Percentiles rank a stretch among this genome's conserved stretches.
Evolutionary conservation across 2,329 filamentous ascomycete genomes (phyloP).

Genomic region (Fusarium sp.): DNA sequence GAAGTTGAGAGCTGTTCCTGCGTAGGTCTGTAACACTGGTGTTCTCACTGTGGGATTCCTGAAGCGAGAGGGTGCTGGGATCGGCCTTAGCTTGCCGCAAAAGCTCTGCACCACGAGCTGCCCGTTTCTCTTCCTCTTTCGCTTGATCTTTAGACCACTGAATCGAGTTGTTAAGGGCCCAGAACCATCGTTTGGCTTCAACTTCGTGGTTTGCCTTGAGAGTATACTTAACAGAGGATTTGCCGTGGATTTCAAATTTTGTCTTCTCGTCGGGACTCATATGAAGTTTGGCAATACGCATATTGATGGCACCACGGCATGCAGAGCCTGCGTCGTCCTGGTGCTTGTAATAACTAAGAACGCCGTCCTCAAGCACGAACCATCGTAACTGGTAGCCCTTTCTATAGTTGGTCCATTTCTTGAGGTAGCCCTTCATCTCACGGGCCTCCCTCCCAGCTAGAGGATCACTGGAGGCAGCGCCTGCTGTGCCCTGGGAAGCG

Average conservation of each 20-base stretch:
- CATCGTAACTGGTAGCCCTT: slow-evolving; percentile 96
- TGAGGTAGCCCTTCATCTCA: slow-evolving; percentile 98
- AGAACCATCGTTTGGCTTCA: slow-evolving; percentile 98
- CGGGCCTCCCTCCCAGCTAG: slow-evolving; percentile 85
- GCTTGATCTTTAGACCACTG: slow-evolving; percentile 98
- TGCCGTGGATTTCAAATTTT: slow-evolving; percentile 96
- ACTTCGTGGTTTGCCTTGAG: slow-evolving; percentile 98
- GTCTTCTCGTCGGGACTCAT: slow-evolving; percentile 99
- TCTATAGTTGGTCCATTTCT: slow-evolving; percentile 99
- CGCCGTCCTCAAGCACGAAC: slow-evolving; percentile 98
- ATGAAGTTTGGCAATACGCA: slow-evolving; percentile 93
- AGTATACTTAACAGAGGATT: slow-evolving; percentile 98
- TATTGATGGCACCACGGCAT: slow-evolving; percentile 97
- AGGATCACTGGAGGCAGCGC: slow-evolving; percentile 68
- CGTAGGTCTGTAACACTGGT: slow-evolving; percentile 63
- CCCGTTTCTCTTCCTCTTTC: slow-evolving; percentile 85
- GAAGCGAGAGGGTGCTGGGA: slow-evolving; percentile 65
- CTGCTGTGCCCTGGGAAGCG: slow-evolving; percentile 66
- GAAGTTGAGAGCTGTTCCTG: slow-evolving; percentile 60
- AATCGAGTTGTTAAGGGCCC: slow-evolving; percentile 98
- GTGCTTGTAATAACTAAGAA: slow-evolving; percentile 98
- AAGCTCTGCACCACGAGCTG: slow-evolving; percentile 78
- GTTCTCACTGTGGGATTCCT: slow-evolving; percentile 63
- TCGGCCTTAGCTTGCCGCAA: slow-evolving; percentile 84
- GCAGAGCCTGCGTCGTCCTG: slow-evolving; percentile 97